Evolutionary conservation across 345 rosid genomes (phyloP), one percentile per base, ranked within the genome.

Genomic region (rapeseed (Brassica napus)): DNA sequence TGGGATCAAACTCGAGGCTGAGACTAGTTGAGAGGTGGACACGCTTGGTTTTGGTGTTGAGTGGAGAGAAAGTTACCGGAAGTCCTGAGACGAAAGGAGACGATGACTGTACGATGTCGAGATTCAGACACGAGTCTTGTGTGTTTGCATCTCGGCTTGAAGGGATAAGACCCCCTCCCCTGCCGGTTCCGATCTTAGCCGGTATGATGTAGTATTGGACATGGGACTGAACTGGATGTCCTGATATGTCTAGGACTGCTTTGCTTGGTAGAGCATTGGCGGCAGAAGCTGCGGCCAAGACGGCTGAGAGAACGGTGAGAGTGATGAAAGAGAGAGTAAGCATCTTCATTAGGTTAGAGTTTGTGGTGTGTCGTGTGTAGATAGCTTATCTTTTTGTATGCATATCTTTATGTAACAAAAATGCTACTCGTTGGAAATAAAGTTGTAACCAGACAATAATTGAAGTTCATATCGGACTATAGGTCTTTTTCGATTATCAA

Each of bases 131-230:
- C 24, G 47, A 67, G 63, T 79, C 73, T 1, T 72, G 26, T 67
- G 73, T 23, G 63, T 23, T 73, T 42, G 1, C 34, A 18, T 72
- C 34, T 44, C 77, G 63, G 64, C 12, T 79, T 21, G 73, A 58
- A 58, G 82, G 82, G 30, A 72, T 31, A 66, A 73, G 68, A 66
- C 73, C 77, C 59, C 82, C 77, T 73, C 82, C 37, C 37, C 37
- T 34, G 0, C 37, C 82, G 18, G 77, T 21, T 58, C 73, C 77
- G 4, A 28, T 79, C 21, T 79, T 79, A 28, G 77, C 82, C 39
- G 77, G 82, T 78, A 78, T 21, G 39, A 78, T 72, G 77, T 78
- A 78, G 55, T 78, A 78, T 39, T 65, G 82, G 73, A 32, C 69
- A 21, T 60, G 32, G 37, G 73, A 30, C 39, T 42, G 62, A 31